Base-by-base conservation (phyloP, 2,329 filamentous ascomycete species). In the Diaporthe aspalathi region DNA sequence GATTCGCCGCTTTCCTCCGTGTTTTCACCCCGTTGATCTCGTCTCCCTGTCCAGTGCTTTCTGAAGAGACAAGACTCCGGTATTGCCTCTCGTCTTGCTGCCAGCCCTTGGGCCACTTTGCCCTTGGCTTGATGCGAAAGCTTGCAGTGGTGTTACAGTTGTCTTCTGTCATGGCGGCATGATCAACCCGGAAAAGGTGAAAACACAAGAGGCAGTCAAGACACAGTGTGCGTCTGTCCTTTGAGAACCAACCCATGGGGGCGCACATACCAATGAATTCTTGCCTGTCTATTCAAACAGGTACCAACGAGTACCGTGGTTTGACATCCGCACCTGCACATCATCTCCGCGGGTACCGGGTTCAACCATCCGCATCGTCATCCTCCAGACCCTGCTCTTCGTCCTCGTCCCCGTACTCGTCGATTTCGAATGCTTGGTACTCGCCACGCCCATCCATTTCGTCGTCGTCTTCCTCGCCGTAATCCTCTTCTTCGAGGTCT, bases 391-490 rank as follows among this genome's bases (percentile, higher is more conserved):
- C 73, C 20, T 73, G 67, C 17, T 72, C 75, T 35, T 76, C 74
- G 24, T 75, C 72, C 6, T 71, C 73, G 20, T 76, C 75, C 35
- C 75, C 74, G 22, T 75, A 71, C 5, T 70, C 72, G n/a, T 76
- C 73, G 27, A 75, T 74, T 47, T 75, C 75, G 40, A 47, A 11
- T 74, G 49, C n/a, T 72, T 73, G 52, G 68, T 73, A 50, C 74
- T 74, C 16, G 52, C 67, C 6, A 43, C 50, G 53, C 32, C 70
- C 70, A 12, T 67, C 54, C 35, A 72, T 38, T 38, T 75, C 77
- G 24, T 77, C 76, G 12, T 77, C 78, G 12, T 78, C 78, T 14
- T 79, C 74, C 12, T 72, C 75, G 0, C 73, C 74, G 3, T 72
- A 74, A 2, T 65, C 70, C 8, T 74, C 77, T 40, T 77, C 75